Base-by-base conservation (phyloP, 164 flowering plant species). In the Magnolia sinica region DNA sequence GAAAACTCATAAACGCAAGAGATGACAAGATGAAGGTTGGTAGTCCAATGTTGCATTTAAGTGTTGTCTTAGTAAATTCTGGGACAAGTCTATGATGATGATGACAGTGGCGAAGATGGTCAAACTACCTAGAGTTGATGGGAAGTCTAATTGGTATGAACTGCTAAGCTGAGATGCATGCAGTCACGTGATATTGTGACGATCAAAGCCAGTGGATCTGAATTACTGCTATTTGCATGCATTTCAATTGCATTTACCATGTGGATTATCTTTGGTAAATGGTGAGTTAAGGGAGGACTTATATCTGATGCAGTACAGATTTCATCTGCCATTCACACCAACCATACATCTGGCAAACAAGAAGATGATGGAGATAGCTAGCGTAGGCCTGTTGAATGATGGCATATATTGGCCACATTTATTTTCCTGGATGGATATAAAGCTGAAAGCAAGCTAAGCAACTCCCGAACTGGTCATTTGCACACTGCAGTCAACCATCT, bases 1-100 rank as follows among this genome's bases (percentile, higher is more conserved):
- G 87, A 77, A 79, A 52, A 50, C 66, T 11, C 23, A 18, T 7
- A 86, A 84, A 67, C 85, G 83, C 77, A 78, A 65, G 75, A 79
- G 73, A 68, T 79, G 74, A 72, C 18, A 16, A 55, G 14, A 55
- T 55, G 61, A 16, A 55, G 61, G 61, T 55, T 55, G 4, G 61
- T 55, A 55, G 61, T 55, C 18, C 18, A 16, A 55, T 55, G 18
- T 55, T 55, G 61, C 61, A 11, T 55, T 55, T 55, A 11, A 11
- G 3, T 55, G 13, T 55, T 11, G 61, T 55, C 16, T 55, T 11
- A 3, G 16, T 16, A 16, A 55, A 55, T 55, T 37, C 45, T 37
- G 45, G 45, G 45, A 37, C 45, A 37, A 37, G 61, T 8, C 18
- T 55, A 55, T 55, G 4, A 11, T 55, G 61, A 55, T 55, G 61